Percentiles rank a stretch among this genome's conserved stretches.
These are phyloP conservation scores for Mucor mucedo DNA, from an alignment of 371 early-diverging fungal genomes.

Conservation along the genomic window DNA sequence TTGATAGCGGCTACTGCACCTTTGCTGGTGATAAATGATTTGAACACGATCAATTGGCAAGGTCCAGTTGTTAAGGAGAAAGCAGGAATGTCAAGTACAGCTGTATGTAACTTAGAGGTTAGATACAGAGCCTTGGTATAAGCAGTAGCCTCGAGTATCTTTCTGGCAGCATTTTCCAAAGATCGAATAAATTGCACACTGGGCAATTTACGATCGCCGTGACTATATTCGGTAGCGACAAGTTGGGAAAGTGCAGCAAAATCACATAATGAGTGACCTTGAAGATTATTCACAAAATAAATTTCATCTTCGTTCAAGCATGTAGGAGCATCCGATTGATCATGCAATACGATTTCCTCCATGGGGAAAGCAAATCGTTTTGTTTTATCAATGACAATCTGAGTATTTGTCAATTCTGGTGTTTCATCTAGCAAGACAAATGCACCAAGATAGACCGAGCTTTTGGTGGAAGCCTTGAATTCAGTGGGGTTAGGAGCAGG, in stretches of 20 bases:
- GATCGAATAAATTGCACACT: constrained; percentile 24
- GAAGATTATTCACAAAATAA: constrained; percentile 25
- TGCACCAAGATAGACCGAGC: constrained; percentile 38
- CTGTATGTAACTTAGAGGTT: constrained; percentile 31
- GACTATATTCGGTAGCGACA: background rate
- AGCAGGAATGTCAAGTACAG: constrained; percentile 43
- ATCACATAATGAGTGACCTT: constrained; percentile 33
- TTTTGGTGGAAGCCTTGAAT: constrained; percentile 22
- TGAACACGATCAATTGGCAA: constrained; percentile 45
- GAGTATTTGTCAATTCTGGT: constrained; percentile 15
- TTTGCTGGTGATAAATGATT: constrained; percentile 35
- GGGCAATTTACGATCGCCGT: constrained; percentile 1
- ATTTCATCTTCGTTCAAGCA: constrained; percentile 27
- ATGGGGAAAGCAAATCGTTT: constrained; percentile 43
- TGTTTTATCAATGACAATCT: constrained; percentile 40
- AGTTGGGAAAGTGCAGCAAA: constrained; percentile 17
- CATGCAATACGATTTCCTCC: constrained; percentile 27
- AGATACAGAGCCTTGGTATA: constrained; percentile 35
- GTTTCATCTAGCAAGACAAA: constrained; percentile 42
- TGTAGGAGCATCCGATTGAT: constrained; percentile 8
- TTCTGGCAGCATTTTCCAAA: constrained; percentile 31
- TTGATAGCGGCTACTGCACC: constrained; percentile 44
- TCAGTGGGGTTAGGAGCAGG: constrained; percentile 21
- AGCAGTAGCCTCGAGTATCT: constrained; percentile 30
- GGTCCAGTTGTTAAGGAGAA: constrained; percentile 39